Evolutionary conservation across 108 stramenopile genomes (phyloP), one percentile per base, ranked within the genome.

Genomic region (Cyclotella cryptica): DNA sequence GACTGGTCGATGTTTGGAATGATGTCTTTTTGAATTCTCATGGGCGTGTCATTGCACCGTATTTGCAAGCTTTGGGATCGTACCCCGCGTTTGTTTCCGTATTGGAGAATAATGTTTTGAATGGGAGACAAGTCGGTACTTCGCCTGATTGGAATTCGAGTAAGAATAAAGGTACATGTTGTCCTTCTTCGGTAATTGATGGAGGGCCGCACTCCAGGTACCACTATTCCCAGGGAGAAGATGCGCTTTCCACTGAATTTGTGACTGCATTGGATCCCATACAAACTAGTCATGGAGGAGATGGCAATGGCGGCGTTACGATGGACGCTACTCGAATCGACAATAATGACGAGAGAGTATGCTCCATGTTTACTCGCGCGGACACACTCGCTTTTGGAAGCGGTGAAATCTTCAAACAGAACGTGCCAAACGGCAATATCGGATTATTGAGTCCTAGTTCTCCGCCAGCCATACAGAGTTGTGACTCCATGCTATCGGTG

Each of bases 1-100:
- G 92, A 11, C 62, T 96, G 65, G 71, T 87, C 0, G 95, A 96
- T 76, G 40, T 91, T 41, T 96, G 95, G 95, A 96, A 96, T 63
- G 92, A 92, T 62, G 77, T 63, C 42, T 83, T 91, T 22, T 62
- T 91, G 46, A 29, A 69, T 17, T 69, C 64, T 39, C 58, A 72
- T 0, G 93, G 90, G 12, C 80, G 90, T 10, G 55, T 93, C 0
- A 55, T 92, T 0, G 83, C 90, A 0, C 88, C 90, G 0, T 92
- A 85, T 82, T 68, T 79, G 0, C 81, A 85, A 19, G 84, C 85
- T 4, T 71, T 93, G 22, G 83, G 78, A 10, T 85, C 77, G 10
- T 96, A 89, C 85, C 88, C 90, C 11, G 59, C 47, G 9, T 93
- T 90, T 82, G 85, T 84, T 51, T 87, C 91, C 3, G 68, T 83